phyloP scores from a whole-genome alignment of 176 grass and related monocot genomes.

The Rhynchospora pubera region DNA sequence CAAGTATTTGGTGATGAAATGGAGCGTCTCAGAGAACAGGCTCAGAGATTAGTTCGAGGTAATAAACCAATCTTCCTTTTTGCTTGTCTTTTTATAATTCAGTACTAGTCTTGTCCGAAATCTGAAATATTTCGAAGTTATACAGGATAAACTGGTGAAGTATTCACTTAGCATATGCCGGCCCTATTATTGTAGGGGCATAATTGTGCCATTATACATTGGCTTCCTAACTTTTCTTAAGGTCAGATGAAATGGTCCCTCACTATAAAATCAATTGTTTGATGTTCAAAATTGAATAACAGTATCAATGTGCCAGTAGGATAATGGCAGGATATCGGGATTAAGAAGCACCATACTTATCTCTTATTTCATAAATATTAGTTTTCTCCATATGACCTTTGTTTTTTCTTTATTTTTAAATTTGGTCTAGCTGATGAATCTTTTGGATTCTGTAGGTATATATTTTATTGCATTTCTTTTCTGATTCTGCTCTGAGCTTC shows the following conservation, averaged over 20 bases:
- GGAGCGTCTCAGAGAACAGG: background rate
- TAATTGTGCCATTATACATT: background rate
- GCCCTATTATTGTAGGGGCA: too few relatives aligned
- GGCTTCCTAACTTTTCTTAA: background rate
- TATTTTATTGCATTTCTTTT: background rate
- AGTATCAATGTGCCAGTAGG: background rate
- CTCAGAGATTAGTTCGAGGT: slow-evolving; percentile 28
- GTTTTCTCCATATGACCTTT: background rate
- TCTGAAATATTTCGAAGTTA: background rate
- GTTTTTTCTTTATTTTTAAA: too few relatives aligned
- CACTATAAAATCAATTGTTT: background rate
- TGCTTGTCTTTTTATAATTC: background rate
- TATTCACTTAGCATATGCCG: too few relatives aligned
- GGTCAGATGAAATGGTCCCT: background rate
- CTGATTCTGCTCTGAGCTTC: background rate
- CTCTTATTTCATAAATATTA: background rate
- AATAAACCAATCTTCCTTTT: background rate
- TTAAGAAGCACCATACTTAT: background rate
- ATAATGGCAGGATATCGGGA: background rate
- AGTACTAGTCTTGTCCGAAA: background rate
- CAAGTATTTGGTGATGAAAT: background rate
- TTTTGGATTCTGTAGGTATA: background rate
- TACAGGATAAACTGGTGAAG: too few relatives aligned
- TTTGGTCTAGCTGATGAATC: background rate
- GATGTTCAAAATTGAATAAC: background rate